phyloP scores from a whole-genome alignment of 148 eudicot species.

The Mesembryanthemum crystallinum region DNA sequence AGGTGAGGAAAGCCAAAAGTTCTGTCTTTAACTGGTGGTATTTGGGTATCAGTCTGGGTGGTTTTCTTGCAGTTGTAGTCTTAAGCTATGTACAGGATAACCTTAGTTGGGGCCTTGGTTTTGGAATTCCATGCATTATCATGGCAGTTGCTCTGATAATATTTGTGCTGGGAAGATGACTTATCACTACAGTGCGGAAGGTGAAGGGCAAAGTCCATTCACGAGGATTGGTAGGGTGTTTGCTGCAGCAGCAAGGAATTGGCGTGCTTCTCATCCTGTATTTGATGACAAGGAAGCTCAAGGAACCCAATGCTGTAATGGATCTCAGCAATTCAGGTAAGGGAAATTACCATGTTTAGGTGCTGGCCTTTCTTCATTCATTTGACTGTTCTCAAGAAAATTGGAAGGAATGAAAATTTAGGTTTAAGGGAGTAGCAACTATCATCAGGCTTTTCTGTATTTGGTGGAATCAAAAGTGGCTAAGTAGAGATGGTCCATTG shows the following conservation, averaged over 20 bases:
- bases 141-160: constrained; percentile 52
- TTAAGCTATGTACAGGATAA: constrained; percentile 65
- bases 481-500: no score
- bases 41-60: constrained; percentile 44
- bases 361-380: background rate
- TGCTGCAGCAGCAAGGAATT: constrained; percentile 33
- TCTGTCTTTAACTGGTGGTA: constrained; percentile 92
- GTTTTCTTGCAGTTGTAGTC: constrained; percentile 32
- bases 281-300: constrained; percentile 15
- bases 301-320: background rate
- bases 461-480: background rate
- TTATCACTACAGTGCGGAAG: constrained; percentile 43
- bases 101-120: constrained; percentile 69
- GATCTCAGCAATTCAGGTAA: constrained; percentile 18
- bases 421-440: no score
- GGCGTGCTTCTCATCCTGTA: constrained; percentile 21
- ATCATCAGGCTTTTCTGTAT: background rate
- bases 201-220: constrained; percentile 45
- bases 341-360: background rate
- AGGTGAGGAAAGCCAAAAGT: constrained; percentile 59
- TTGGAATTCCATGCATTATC: constrained; percentile 59
- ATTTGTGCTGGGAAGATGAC: constrained; percentile 49
- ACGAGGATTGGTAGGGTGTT: constrained; percentile 45
- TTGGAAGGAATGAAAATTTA: no score
- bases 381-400: background rate